Percentiles rank a stretch among this genome's conserved stretches.
phyloP scores from a whole-genome alignment of 768 basidiomycete genomes.

The Coprinopsis marcescibilis region DNA sequence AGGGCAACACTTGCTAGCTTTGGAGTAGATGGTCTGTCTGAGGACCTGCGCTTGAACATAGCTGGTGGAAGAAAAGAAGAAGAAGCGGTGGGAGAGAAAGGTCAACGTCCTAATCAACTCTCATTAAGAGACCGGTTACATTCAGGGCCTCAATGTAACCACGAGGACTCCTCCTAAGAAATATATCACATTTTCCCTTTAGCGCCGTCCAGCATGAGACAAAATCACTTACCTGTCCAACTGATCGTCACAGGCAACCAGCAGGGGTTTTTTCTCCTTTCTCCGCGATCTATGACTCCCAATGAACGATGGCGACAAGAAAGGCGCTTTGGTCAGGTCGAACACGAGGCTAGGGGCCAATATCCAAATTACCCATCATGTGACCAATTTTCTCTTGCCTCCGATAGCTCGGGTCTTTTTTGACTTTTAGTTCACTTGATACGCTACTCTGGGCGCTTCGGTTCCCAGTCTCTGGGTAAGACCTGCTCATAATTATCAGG shows the following conservation, averaged over 20 bases:
- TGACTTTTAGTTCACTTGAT: not conserved
- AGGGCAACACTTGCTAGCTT: conserved; percentile 10
- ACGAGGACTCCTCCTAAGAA: conserved; percentile 14
- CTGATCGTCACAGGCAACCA: too few species aligned
- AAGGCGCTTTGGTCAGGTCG: conserved; percentile 1
- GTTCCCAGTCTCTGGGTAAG: too few species aligned
- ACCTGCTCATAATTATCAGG: too few species aligned
- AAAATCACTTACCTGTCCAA: too few species aligned
- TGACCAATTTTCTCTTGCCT: not conserved
- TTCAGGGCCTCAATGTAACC: conserved; percentile 7
- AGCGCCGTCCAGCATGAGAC: conserved; percentile 1
- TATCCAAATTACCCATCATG: not conserved
- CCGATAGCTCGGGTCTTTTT: not conserved
- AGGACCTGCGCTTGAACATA: conserved; percentile 16
- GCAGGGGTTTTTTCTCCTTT: too few species aligned
- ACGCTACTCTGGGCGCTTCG: not conserved
- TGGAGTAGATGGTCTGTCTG: conserved; percentile 12
- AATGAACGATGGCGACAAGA: too few species aligned
- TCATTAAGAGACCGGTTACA: not conserved
- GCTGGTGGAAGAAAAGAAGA: conserved; percentile 2
- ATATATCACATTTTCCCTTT: conserved; percentile 6
- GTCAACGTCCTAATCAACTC: conserved; percentile 8
- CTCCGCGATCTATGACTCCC: too few species aligned
- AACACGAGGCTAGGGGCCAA: not conserved
- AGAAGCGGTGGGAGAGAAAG: conserved; percentile 6